Evolutionary conservation across 2,329 filamentous ascomycete species (phyloP), one percentile per base, ranked within the genome.

Genomic region (Ophiosphaerella herpotricha): DNA sequence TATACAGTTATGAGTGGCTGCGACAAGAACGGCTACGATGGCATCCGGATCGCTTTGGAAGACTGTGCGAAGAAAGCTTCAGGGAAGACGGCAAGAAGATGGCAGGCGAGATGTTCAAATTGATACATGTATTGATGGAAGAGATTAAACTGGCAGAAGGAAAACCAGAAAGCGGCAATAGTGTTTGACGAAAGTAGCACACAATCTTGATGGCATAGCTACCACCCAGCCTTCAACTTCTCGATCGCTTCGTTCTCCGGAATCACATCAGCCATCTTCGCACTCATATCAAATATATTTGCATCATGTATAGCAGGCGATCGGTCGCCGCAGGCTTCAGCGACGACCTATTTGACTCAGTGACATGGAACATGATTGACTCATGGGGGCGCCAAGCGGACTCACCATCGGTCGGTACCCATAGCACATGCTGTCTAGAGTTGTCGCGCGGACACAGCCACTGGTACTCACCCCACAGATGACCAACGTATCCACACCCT

Each of bases 381-480:
- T 21, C 18, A 21, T 21, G 18, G 39, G 39, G 45, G 45, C 46
- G 50, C 48, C 46, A 51, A 52, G 42, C 37, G 33, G 29, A 29
- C 73, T 52, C 48, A 77, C 75, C 75, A 78, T 79, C 12, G 75
- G 75, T 37, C 76, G 66, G 39, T 74, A 78, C 1, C 76, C 77
- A 47, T 71, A 48, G 48, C 75, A 74, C 72, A 79, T 75, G 3
- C 75, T 71, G 50, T 80, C 77, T 43, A 79, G 55, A 2, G 75
- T 74, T 12, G 68, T 75, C 1, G 77, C 77, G 41, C 78, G 67
- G 43, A 79, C 76, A 55, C 77, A 79, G 1, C 77, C 77, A 50
- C 72, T 75, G 12, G 77, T 80, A 61, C 76, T 78, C 36, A 80
- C 77, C 14, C 78, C 77, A 52, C 77, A 78, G 13, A 80, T 64